Conservation (phyloP, 2,329 filamentous ascomycete species). For the Fusarium transvaalense region DNA sequence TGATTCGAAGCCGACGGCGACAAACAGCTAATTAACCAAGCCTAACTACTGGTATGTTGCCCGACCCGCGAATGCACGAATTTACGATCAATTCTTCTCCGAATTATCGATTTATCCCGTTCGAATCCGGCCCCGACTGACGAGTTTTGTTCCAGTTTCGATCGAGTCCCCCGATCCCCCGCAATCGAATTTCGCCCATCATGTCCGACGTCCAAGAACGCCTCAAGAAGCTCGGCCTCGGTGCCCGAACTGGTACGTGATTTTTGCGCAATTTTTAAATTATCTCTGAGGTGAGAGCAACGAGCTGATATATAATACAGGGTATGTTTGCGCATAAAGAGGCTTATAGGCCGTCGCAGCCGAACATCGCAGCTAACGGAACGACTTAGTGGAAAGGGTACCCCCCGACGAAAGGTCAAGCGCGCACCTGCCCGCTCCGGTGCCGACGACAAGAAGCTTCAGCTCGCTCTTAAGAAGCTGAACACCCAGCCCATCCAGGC, state of each 20-base stretch:
- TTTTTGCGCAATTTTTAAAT: constrained; percentile 16
- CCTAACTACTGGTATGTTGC: constrained; percentile 53
- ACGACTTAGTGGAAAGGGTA: constrained; percentile 86
- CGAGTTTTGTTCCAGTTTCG: constrained; percentile 47
- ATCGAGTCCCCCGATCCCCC: constrained; percentile 50
- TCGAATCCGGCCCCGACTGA: constrained; percentile 46
- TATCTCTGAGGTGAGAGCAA: neutral
- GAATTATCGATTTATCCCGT: constrained; percentile 39
- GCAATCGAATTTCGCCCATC: constrained; percentile 53
- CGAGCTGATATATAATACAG: constrained; percentile 46
- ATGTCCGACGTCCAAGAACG: constrained; percentile 71
- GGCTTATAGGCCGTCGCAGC: constrained; percentile 27
- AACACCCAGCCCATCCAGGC: constrained; percentile 99
- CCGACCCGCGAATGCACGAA: constrained; percentile 35
- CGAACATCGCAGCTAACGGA: constrained; percentile 49
- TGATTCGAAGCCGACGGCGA: constrained; percentile 53
- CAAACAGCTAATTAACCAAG: constrained; percentile 53
- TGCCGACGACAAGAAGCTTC: constrained; percentile 99
- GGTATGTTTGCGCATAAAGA: constrained; percentile 52
- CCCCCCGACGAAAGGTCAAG: constrained; percentile 97
- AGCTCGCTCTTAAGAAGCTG: constrained; percentile 97
- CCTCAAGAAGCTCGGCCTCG: constrained; percentile 68
- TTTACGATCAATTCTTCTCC: constrained; percentile 20
- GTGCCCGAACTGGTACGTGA: constrained; percentile 75
- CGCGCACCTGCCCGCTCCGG: constrained; percentile 92